phyloP scores from a whole-genome alignment of 805 yeast genomes.

The Wickerhamomyces mucosus region DNA sequence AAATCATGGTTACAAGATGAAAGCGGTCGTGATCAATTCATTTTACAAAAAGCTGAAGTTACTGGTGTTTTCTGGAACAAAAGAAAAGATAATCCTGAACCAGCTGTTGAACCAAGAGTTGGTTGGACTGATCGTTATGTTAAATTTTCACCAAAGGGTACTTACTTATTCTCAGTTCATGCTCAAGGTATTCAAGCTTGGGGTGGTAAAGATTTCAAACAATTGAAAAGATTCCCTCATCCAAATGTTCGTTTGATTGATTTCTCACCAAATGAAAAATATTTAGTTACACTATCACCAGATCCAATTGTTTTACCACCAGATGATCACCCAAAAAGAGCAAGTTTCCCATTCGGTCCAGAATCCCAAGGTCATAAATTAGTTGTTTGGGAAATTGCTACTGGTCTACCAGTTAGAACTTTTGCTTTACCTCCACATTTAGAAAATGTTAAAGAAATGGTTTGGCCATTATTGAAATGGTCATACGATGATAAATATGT shows the following conservation, averaged over 20 bases:
- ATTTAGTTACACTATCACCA: conserved; percentile 81
- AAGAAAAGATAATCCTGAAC: conserved; percentile 61
- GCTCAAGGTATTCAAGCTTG: conserved; percentile 92
- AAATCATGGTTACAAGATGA: conserved; percentile 88
- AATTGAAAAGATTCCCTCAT: conserved; percentile 73
- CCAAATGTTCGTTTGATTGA: conserved; percentile 84
- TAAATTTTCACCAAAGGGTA: conserved; percentile 90
- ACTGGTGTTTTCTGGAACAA: conserved; percentile 87
- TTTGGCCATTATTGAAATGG: conserved; percentile 98
- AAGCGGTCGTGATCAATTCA: conserved; percentile 83
- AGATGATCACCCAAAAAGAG: conserved; percentile 51
- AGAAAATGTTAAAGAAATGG: conserved; percentile 55
- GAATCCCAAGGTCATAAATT: conserved; percentile 89
- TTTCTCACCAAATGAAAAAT: conserved; percentile 88
- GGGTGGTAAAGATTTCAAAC: conserved; percentile 81
- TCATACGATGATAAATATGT: conserved; percentile 85
- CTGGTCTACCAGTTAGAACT: conserved; percentile 79
- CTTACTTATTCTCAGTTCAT: conserved; percentile 78
- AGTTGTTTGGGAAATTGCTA: conserved; percentile 83
- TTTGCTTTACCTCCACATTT: conserved; percentile 80
- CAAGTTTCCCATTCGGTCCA: conserved; percentile 71
- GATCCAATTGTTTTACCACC: conserved; percentile 71
- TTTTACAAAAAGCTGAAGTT: conserved; percentile 66
- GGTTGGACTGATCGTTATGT: conserved; percentile 85
- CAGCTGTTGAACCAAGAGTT: conserved; percentile 66